Base-by-base conservation (phyloP, 2,329 filamentous ascomycete species). In the Paramyrothecium roridum region DNA sequence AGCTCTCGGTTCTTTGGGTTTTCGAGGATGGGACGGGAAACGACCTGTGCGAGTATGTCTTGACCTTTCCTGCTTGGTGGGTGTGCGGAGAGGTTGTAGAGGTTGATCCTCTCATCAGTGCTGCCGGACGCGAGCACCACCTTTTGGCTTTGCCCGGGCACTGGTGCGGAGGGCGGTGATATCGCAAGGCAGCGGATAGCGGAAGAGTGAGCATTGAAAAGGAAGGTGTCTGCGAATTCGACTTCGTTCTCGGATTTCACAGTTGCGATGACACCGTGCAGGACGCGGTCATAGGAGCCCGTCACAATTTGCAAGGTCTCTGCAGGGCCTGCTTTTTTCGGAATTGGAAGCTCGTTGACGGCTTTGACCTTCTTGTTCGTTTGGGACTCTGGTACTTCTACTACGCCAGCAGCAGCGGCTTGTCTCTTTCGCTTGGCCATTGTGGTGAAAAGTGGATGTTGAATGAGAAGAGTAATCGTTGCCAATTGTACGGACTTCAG, bases 81-180 rank as follows among this genome's bases (percentile, higher is more conserved):
- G 63, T 86, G 84, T 23, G 81, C 86, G 13, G 93, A 96, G 54
- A 99, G 79, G 57, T 87, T 91, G 80, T 96, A 99, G 54, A 99
- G 82, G 69, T 99, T 97, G 76, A 99, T 90, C 59, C 91, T 86
- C 75, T 97, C 92, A 73, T 99, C 95, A 22, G 91, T 96, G 71
- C 90, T 89, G 62, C 95, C 95, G 11, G 90, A 96, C 13, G 95
- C 95, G 50, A 99, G 84, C 62, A 95, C 87, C 51, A 96, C 83
- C 70, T 95, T 96, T 68, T 91, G 88, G n/a, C 77, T 75, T 71
- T 88, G 87, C 60, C 80, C 84, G 13, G 77, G 80, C 55, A 77
- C 68, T 2, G 80, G 77, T 19, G 81, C 82, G 13, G 90, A 90
- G 1, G 89, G 80, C 3, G 89, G 88, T 10, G 93, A 97, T 58